Conservation (phyloP, 495 filamentous ascomycete genomes). For the Aspergillus egyptiacus region DNA sequence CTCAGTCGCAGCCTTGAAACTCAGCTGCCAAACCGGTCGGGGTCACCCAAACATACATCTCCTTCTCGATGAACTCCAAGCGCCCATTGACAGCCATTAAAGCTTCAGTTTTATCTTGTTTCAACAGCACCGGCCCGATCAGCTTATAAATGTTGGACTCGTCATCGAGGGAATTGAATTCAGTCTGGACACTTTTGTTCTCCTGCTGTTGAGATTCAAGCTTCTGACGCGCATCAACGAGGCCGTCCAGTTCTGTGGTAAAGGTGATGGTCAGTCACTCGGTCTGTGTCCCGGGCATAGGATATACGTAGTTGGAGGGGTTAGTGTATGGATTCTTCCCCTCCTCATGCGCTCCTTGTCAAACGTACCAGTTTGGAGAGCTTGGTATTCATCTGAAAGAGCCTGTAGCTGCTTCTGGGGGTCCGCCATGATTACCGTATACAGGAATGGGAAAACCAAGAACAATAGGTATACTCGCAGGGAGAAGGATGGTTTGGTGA, state of each 20-base stretch:
- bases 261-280: neutral
- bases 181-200: slow-evolving; percentile 84
- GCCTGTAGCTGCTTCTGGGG: slow-evolving; percentile 64
- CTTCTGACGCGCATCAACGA: slow-evolving; percentile 78
- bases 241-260: slow-evolving; percentile 63
- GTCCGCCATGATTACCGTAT: slow-evolving; percentile 49
- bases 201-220: slow-evolving; percentile 93
- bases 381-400: slow-evolving; percentile 81
- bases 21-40: neutral
- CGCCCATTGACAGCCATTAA: slow-evolving; percentile 83
- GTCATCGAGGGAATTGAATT: slow-evolving; percentile 73
- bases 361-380: slow-evolving; percentile 67
- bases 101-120: slow-evolving; percentile 87
- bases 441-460: neutral
- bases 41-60: slow-evolving; percentile 59
- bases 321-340: neutral
- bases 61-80: slow-evolving; percentile 86
- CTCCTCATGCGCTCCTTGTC: neutral
- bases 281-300: neutral
- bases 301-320: neutral
- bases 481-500: slow-evolving; percentile 13
- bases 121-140: slow-evolving; percentile 84
- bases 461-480: slow-evolving; percentile 14
- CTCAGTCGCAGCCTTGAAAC: neutral
- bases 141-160: slow-evolving; percentile 91